Evolutionary conservation across 768 basidiomycete genomes (phyloP).

Genomic region (Panellus pusillus): DNA sequence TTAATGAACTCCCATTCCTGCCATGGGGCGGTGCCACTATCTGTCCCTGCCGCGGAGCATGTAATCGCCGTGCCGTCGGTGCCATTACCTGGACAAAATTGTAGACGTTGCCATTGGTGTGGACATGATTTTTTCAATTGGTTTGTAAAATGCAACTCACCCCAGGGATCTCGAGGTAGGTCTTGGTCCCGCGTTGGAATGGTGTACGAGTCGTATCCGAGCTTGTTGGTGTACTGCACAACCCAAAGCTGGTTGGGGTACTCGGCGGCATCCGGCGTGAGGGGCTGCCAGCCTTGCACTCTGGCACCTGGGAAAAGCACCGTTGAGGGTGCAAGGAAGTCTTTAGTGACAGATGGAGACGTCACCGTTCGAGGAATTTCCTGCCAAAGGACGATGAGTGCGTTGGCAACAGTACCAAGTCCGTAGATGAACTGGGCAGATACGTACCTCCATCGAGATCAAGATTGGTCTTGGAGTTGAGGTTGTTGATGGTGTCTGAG

Average conservation of each 20-base stretch:
- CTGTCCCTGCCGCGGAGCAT: not conserved
- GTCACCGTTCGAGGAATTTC: no score
- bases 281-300: constrained; percentile 10
- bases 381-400: no score
- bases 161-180: constrained; percentile 5
- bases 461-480: not conserved
- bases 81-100: constrained; percentile 8
- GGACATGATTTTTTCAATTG: no score
- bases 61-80: constrained; percentile 8
- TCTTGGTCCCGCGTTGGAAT: constrained; percentile 1
- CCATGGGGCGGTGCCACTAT: not conserved
- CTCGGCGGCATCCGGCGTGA: not conserved
- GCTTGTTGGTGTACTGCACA: not conserved
- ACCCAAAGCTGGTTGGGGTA: constrained; percentile 9
- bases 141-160: constrained; percentile 2
- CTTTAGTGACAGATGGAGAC: no score
- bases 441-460: constrained; percentile 11
- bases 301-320: no score
- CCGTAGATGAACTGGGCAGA: no score
- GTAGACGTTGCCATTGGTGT: no score
- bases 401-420: no score
- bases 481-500: constrained; percentile 13
- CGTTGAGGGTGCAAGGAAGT: no score
- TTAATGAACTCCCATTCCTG: constrained; percentile 15
- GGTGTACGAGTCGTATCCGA: constrained; percentile 6